Conservation (phyloP, 306 rosid species). For the Begonia masoniana region DNA sequence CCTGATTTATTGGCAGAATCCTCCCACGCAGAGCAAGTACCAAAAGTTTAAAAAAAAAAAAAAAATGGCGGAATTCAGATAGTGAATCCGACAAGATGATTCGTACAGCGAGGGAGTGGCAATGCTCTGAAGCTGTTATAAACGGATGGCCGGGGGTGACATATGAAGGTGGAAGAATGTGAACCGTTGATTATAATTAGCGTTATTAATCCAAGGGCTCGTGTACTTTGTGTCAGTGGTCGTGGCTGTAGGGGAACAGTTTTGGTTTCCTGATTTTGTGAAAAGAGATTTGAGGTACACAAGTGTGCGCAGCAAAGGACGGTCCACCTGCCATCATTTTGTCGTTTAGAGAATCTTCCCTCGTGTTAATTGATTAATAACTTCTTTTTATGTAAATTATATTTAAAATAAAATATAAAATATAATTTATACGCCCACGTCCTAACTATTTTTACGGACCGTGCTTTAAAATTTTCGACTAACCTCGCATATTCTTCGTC, state of each 20-base stretch:
- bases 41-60: constrained; percentile 1
- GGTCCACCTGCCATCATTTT: constrained; percentile 24
- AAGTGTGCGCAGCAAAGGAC: neutral
- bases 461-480: too few species aligned
- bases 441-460: too few species aligned
- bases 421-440: too few species aligned
- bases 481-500: too few species aligned
- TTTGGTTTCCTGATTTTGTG: neutral
- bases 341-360: constrained; percentile 20
- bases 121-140: constrained; percentile 1
- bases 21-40: neutral
- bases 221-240: neutral
- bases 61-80: neutral
- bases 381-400: too few species aligned
- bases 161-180: neutral
- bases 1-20: neutral
- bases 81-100: constrained; percentile 3
- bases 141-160: constrained; percentile 1
- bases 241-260: neutral
- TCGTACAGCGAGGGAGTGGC: constrained; percentile 9
- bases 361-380: too few species aligned
- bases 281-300: constrained; percentile 8
- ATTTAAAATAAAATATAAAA: too few species aligned
- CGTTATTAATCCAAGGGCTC: neutral
- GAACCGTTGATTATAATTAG: neutral